Base-by-base conservation (phyloP, 2,329 filamentous ascomycete species). In the Raffaelea ambrosiae region DNA sequence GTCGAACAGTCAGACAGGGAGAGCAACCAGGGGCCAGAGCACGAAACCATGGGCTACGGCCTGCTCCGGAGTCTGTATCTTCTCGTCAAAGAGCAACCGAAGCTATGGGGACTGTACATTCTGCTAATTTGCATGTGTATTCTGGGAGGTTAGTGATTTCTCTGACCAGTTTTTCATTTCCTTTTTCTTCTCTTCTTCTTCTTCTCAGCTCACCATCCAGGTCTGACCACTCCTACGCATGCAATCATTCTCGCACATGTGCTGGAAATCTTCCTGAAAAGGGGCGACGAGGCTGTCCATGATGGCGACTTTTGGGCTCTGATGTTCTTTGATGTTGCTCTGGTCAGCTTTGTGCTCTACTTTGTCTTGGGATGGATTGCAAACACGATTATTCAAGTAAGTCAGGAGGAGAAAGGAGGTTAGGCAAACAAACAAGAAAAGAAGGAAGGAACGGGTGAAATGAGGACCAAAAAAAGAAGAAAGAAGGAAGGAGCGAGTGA, bases 281-380 rank as follows among this genome's bases (percentile, higher is more conserved):
- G 5, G 5, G 22, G 33, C 3, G 22, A 31, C 23, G 36, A 45
- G 22, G 19, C 35, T 13, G 31, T 29, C 4, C 38, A 45, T 21
- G 22, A 48, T 29, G 43, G 42, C 29, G 70, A 75, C 48, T 83
- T 83, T 57, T 84, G 77, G 77, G 74, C 78, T 1, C 63, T 81
- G 51, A 84, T 84, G 76, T 84, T 80, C 63, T 68, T 78, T 29
- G 63, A 79, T 1, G 63, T 83, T 29, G 79, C 80, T 4, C 64
- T 74, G 13, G 71, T 67, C 21, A 64, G 72, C 4, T 75, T 74
- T 1, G 8, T 77, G 2, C 63, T 71, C n/a, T 83, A 84, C 59
- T 77, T 78, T 51, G 54, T 66, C 13, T 59, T 79, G 18, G 70
- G 68, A 1, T 65, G 60, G 52, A 61, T 67, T 8, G 5, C 14